phyloP scores from a whole-genome alignment of 495 filamentous ascomycete genomes.

The Xylaria flabelliformis region DNA sequence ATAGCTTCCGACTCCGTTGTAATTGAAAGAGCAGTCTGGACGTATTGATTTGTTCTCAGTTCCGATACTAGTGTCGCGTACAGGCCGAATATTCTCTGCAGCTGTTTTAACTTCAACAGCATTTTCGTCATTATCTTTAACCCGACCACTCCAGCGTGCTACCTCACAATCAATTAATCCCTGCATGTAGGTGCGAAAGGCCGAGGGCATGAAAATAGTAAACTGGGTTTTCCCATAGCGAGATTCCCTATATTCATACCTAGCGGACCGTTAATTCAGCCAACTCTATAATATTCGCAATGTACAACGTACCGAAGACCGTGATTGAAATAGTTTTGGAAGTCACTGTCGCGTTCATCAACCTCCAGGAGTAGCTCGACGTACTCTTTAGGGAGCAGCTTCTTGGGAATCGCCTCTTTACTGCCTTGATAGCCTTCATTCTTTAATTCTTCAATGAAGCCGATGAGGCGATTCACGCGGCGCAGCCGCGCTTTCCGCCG shows the following conservation, averaged over 20 bases:
- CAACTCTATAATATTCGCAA: background rate
- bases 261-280: background rate
- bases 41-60: background rate
- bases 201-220: constrained; percentile 9
- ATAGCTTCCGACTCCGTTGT: background rate
- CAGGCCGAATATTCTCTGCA: background rate
- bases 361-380: background rate
- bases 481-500: background rate
- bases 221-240: background rate
- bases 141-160: background rate
- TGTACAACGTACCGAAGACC: background rate
- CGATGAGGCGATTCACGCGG: constrained; percentile 10
- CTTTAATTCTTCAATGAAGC: constrained; percentile 3
- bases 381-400: constrained; percentile 2
- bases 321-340: constrained; percentile 8
- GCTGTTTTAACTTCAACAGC: background rate
- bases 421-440: background rate
- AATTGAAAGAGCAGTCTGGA: background rate
- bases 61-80: background rate
- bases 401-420: background rate
- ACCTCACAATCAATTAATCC: background rate
- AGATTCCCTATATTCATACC: constrained; percentile 10
- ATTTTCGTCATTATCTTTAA: background rate
- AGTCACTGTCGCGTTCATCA: background rate
- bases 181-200: background rate